Evolutionary conservation across 495 filamentous ascomycete genomes (phyloP), one percentile per base, ranked within the genome.

Genomic region (Geoglossum glabrum): DNA sequence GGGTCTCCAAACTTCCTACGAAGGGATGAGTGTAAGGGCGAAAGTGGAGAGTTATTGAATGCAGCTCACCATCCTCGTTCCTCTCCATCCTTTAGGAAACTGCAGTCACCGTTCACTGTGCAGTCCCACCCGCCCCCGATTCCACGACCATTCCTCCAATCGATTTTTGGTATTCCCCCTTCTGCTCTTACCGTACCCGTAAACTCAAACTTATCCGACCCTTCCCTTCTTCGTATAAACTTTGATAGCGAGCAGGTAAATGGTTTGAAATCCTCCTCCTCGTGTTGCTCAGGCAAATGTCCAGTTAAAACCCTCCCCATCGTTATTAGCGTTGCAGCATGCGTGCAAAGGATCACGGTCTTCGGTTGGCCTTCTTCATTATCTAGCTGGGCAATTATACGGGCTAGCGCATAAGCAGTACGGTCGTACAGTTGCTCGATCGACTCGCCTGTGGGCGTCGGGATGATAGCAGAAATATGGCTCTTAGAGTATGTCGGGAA

Each of bases 291-390:
- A 0, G 87, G 87, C 80, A 88, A 84, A 3, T 64, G 57, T 0
- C 85, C 86, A 15, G 87, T 95, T 61, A 98, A 70, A 5, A 75
- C 79, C 13, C 92, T 76, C 1, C 89, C 92, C 57, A 88, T 81
- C 6, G 84, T 84, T 64, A 98, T 93, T 63, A 95, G 73, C 15
- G 80, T 76, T 23, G 92, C 92, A 0, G 90, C 92, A 72, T 98
- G 92, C n/a, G 87, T 82, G 67, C 85, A 94, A 15, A 98, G 76
- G 25, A 95, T 61, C 17, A 96, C 72, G 0, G 86, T 73, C 52
- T 79, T 83, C 7, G 66, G 70, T 15, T 65, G 65, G 1, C 65
- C 55, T 31, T 77, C 70, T 52, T 83, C 75, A 4, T 65, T 61
- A 64, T 98, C 92, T 31, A 84, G 76, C 38, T 78, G 71, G 54